Conservation (phyloP, 2,329 filamentous ascomycete genomes). For the Colletotrichum nymphaeae region DNA sequence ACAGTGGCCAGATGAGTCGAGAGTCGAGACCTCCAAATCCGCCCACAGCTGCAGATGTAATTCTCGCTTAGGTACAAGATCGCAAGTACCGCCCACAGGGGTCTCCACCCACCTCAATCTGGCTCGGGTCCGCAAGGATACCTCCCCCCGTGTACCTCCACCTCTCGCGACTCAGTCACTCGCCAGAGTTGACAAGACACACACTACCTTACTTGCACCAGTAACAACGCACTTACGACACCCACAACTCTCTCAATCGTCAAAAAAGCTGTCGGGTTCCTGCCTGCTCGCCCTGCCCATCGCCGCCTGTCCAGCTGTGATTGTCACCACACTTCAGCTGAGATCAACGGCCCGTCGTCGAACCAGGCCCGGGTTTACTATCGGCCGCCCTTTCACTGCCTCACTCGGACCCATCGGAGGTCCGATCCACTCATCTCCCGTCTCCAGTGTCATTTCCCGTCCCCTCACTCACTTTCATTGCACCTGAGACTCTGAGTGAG, state of each 20-base stretch:
- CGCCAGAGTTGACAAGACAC: too few relatives aligned
- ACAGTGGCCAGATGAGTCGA: constrained; percentile 26
- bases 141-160: background rate
- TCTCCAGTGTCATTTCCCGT: constrained; percentile 5
- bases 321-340: background rate
- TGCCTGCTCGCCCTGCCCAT: background rate
- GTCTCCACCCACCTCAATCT: background rate
- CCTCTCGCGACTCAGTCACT: background rate
- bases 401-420: background rate
- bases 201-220: too few relatives aligned
- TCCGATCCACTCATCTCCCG: constrained; percentile 8
- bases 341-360: background rate
- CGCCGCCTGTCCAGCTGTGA: background rate
- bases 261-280: background rate
- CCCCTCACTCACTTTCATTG: background rate
- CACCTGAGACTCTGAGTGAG: too few relatives aligned
- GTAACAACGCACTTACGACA: too few relatives aligned
- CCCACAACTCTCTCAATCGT: background rate
- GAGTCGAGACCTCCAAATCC: constrained; percentile 18
- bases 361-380: constrained; percentile 18
- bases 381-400: background rate
- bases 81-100: background rate
- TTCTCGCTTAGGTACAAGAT: constrained; percentile 18
- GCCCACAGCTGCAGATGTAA: background rate
- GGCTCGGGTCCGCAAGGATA: background rate